Evolutionary conservation across 306 rosid species (phyloP), one percentile per base, ranked within the genome.

Genomic region (Vigna trinervia): DNA sequence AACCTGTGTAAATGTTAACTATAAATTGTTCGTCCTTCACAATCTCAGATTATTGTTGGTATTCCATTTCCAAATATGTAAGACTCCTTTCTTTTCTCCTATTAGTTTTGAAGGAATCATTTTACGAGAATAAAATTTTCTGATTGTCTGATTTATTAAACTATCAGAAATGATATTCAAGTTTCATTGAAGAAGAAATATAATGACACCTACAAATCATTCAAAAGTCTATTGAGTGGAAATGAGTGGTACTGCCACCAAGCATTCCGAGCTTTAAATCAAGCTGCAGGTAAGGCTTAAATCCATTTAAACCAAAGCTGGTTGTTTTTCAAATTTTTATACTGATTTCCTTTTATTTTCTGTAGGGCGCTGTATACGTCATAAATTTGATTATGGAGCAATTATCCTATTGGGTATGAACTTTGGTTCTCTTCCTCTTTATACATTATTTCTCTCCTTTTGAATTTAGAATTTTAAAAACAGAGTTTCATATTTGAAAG

Each of bases 51-150:
- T 85, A 86, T 94, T 81, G 90, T 94, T 53, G 97, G 98, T 46
- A 88, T 94, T 82, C 98, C 98, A 58, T 94, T 94, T 87, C 96
- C 98, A 82, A 94, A 92, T 82, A 84, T 86, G 98, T 94, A 90
- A 92, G 97, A 59, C 41, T 58, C 62, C 77, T 74, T 80, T 71
- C 81, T 59, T 60, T 59, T 69, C 76, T 69, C 61, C 39, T 75
- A 17, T 50, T 12, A 60, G 6, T 30, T 50, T 59, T 77, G 54
- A 52, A 77, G 39, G 30, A 77, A 66, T 41, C 64, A 56, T 54
- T 50, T 48, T 36, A 46, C 5, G 69, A 22, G 56, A 54, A 50
- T 34, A 47, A 6, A 62, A 59, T 58, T 69, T 60, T 82, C 89
- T 88, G 76, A 82, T 83, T 78, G 47, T 56, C 60, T 82, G 76